Base-by-base conservation (phyloP, 331 rosid species). In the Phaseolus coccineus region DNA sequence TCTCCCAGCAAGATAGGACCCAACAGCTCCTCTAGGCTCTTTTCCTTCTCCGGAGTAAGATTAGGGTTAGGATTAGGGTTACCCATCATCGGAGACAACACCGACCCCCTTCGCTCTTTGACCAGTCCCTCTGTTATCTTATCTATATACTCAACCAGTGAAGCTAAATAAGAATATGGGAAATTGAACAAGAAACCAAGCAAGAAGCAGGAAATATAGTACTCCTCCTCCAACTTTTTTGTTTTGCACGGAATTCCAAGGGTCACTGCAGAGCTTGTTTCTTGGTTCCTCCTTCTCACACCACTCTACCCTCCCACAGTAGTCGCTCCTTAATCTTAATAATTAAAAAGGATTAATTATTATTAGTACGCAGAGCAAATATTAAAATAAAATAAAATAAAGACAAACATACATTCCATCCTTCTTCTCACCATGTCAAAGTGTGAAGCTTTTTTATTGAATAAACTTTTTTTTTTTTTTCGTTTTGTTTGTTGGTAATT, bases 1-100 rank as follows among this genome's bases (percentile, higher is more conserved):
- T 92, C 97, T 1, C 90, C 93, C 0, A 92, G 86, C 0, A 94
- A 48, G 77, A 92, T 89, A 16, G 91, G 89, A 6, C 79, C 85
- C 1, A 87, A 68, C 8, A 94, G 91, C 72, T 89, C 97, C 0
- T 92, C 85, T 2, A 92, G 81, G 4, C 68, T 80, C 85, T 57
- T 90, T 52, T 87, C 93, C 31, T 80, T 90, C 13, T 72, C 84
- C 0, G 22, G 31, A 31, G 37, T 37, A 3, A 24, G 37, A 35
- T 12, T 74, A 74, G 69, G 64, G 65, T 42, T 77, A 15, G 80
- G 71, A 9, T 42, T 81, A 55, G 69, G 64, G 65, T 52, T 77
- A 15, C 86, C 88, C 95, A 87, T 88, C 55, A 12, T 52, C 46
- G 37, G 9, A 52, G 42, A 39, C 59, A 46, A 53, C 22, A 42